Base-by-base conservation (phyloP, 495 filamentous ascomycete species). In the Elaphomyces granulatus region DNA sequence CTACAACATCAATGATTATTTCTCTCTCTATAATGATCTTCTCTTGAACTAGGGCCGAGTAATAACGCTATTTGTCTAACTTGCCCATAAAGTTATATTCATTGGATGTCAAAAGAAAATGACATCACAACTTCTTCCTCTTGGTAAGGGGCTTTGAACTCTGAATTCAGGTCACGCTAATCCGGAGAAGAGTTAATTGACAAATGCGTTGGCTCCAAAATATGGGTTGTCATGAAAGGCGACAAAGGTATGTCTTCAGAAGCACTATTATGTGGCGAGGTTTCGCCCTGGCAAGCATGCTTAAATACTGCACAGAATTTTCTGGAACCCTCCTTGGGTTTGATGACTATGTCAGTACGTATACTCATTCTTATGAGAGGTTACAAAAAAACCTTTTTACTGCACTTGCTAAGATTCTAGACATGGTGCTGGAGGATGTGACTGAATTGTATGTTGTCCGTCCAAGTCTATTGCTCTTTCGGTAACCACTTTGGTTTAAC, bases 151-250 rank as follows among this genome's bases (percentile, higher is more conserved):
- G 32, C 20, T 44, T 36, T 32, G 12, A 31, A 10, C 17, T 34
- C 28, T 34, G 30, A 34, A 17, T 34, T 36, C 35, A 30, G 19
- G 40, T 36, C 43, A 40, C 42, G 31, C 52, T 59, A 41, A 59
- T 40, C 33, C 21, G 9, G 38, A 32, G 43, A 50, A 95, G 90
- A 98, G 60, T 72, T 98, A 52, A 94, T 98, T 63, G 90, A 98
- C 64, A 94, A 95, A 61, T 96, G 92, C 61, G 85, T 96, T 41
- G 90, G 92, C 28, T 95, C 88, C 15, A 80, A 78, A 49, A 94
- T 98, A 60, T 96, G 90, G 90, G 87, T 98, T 42, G 75, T 98
- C 59, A 96, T 96, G 90, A 95, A 96, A 64, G 84, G 86, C 45
- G 90, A 95, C 60, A 95, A 95, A 68, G 90, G 90, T 81, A 56